These are phyloP conservation scores for Boletus vermiculosoides DNA, from an alignment of 768 basidiomycete species.

Conservation along the genomic window DNA sequence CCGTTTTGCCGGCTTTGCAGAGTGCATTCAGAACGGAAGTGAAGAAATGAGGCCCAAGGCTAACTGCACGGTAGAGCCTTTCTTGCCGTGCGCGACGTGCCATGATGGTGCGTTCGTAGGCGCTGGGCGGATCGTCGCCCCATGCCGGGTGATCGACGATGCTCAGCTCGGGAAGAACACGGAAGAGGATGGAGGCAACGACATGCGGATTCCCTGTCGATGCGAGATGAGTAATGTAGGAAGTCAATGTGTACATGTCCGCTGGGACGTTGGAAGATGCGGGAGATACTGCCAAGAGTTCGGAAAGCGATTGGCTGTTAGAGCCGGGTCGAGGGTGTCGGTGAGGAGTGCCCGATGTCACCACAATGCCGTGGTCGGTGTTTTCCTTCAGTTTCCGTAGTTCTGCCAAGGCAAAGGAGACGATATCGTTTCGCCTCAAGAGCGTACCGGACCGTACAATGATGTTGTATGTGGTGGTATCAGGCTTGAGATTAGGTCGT, in stretches of 20 bases:
- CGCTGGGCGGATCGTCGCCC: slow-evolving; percentile 28
- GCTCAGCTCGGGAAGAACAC: slow-evolving; percentile 53
- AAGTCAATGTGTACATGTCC: slow-evolving; percentile 49
- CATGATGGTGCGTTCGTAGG: slow-evolving; percentile 26
- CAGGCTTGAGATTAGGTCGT: slow-evolving; percentile 42
- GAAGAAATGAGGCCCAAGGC: slow-evolving; percentile 61
- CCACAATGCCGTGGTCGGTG: slow-evolving; percentile 23
- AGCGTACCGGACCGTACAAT: slow-evolving; percentile 55
- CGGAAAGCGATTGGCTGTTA: slow-evolving; percentile 5
- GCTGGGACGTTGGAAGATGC: slow-evolving; percentile 24
- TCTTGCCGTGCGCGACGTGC: slow-evolving; percentile 27
- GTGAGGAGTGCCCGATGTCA: slow-evolving; percentile 9
- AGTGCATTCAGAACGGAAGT: slow-evolving; percentile 59
- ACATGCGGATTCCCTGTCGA: slow-evolving; percentile 46
- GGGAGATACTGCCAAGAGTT: slow-evolving; percentile 16
- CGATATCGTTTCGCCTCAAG: slow-evolving; percentile 45
- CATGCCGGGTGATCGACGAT: slow-evolving; percentile 40
- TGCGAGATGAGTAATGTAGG: slow-evolving; percentile 52
- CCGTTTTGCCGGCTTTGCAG: slow-evolving; percentile 50
- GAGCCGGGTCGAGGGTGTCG: background rate
- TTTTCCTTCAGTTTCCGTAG: slow-evolving; percentile 30
- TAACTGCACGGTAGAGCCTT: slow-evolving; percentile 42
- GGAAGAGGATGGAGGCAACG: slow-evolving; percentile 49
- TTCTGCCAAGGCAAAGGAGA: slow-evolving; percentile 36
- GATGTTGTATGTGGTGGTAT: slow-evolving; percentile 55